Conservation (phyloP, 2,329 filamentous ascomycete species). For the Scedosporium apiospermum region DNA sequence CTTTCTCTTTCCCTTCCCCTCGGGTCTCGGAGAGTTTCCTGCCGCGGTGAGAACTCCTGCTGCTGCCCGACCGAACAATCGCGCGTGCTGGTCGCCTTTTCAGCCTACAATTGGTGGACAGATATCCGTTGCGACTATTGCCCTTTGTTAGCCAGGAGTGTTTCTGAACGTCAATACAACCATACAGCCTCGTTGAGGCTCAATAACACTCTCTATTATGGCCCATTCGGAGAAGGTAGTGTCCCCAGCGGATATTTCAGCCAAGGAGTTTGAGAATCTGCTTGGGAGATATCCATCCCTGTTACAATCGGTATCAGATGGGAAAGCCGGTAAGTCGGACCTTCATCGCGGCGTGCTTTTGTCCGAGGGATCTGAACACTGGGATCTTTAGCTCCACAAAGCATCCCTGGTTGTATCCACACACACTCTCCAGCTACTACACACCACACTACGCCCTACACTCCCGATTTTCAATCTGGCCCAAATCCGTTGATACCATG, state of each 20-base stretch:
- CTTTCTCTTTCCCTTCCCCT: neutral
- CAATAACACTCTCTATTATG: neutral
- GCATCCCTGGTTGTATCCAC: neutral
- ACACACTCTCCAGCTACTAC: neutral
- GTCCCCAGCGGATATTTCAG: conserved; percentile 14
- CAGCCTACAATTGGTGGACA: neutral
- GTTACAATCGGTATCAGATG: conserved; percentile 31
- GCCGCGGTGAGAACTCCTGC: neutral
- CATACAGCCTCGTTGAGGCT: neutral
- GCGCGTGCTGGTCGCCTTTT: neutral
- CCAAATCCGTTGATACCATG: neutral
- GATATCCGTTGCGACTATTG: neutral
- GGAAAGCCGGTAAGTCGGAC: conserved; percentile 31
- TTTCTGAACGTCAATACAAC: neutral
- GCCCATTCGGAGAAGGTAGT: neutral
- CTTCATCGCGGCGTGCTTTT: conserved; percentile 1
- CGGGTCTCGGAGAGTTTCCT: neutral
- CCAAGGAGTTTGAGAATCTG: conserved; percentile 23
- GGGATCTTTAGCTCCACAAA: neutral
- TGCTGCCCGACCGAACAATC: neutral
- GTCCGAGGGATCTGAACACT: neutral
- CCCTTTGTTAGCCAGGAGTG: neutral
- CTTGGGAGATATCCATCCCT: conserved; percentile 29
- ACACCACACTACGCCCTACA: neutral
- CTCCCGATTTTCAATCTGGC: too few relatives aligned